Percentiles rank a stretch among this genome's conserved stretches.
These are phyloP conservation scores for Euphrasia confusa DNA, from an alignment of 257 asterid genomes.

Conservation along the genomic window DNA sequence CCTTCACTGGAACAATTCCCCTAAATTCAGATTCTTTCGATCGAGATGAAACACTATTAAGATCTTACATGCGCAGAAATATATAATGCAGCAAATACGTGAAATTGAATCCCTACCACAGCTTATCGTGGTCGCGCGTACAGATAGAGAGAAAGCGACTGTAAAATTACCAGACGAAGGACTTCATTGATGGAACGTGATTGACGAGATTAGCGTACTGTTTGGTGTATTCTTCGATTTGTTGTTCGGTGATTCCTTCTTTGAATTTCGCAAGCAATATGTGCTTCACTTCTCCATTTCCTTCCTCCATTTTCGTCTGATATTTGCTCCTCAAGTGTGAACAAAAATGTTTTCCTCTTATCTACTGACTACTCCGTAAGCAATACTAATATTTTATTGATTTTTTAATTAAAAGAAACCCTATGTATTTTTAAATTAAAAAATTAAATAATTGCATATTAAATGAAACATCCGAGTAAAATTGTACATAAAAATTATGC, in stretches of 20 bases:
- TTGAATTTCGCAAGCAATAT: conserved; percentile 69
- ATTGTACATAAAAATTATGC: too few species aligned
- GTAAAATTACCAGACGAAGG: conserved; percentile 44
- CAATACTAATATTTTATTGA: too few species aligned
- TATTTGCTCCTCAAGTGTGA: conserved; percentile 36
- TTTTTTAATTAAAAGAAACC: too few species aligned
- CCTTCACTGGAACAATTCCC: too few species aligned
- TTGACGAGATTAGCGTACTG: conserved; percentile 71
- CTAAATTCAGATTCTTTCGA: too few species aligned
- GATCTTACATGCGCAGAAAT: background rate
- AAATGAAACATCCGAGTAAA: too few species aligned
- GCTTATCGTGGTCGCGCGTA: background rate
- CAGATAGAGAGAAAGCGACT: conserved; percentile 14
- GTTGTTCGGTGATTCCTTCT: conserved; percentile 30
- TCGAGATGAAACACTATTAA: background rate
- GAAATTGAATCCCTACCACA: background rate
- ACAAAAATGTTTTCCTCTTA: too few species aligned
- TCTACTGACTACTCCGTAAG: too few species aligned
- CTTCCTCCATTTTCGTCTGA: conserved; percentile 28
- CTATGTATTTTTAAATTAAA: too few species aligned
- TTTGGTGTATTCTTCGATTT: conserved; percentile 40
- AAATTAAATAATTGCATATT: too few species aligned
- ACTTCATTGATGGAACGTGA: conserved; percentile 69
- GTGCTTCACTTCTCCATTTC: conserved; percentile 68
- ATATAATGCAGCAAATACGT: background rate